These are phyloP conservation scores for Globisporangium nunn DNA, from an alignment of 352 stramenopile genomes.

Conservation along the genomic window DNA sequence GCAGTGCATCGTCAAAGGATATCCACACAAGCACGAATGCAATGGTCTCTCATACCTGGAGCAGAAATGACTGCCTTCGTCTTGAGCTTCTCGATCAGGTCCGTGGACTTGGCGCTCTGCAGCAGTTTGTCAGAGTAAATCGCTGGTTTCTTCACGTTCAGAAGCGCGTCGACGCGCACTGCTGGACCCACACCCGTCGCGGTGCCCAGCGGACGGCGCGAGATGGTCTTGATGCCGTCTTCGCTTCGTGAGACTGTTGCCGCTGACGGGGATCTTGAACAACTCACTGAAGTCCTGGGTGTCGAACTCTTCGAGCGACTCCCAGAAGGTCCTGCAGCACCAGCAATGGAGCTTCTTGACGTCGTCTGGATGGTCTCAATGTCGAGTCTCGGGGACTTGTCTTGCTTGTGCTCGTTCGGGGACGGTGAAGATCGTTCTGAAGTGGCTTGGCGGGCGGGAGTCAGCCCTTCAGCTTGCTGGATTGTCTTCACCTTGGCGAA, in stretches of 20 bases:
- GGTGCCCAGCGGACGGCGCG: conserved; percentile 18
- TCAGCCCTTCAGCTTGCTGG: conserved; percentile 36
- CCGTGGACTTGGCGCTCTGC: conserved; percentile 30
- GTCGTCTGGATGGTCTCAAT: conserved; percentile 7
- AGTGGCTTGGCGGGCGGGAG: conserved; percentile 6
- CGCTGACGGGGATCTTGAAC: neutral
- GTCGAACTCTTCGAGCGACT: conserved; percentile 3
- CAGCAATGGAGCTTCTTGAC: neutral
- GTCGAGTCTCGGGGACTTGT: conserved; percentile 3
- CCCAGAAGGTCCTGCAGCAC: neutral
- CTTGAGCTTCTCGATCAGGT: conserved; percentile 43
- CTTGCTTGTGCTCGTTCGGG: neutral
- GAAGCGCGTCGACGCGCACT: conserved; percentile 22
- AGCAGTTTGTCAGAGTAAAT: conserved; percentile 58
- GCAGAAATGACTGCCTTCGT: conserved; percentile 33
- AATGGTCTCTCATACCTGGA: conserved; percentile 21
- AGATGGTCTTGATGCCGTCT: conserved; percentile 63
- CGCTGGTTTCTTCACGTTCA: conserved; percentile 44
- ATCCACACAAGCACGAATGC: neutral
- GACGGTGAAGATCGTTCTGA: neutral
- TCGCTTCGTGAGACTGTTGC: conserved; percentile 9
- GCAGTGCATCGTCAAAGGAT: neutral
- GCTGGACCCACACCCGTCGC: conserved; percentile 7
- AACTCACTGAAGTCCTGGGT: conserved; percentile 4
- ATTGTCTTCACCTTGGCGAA: conserved; percentile 70